phyloP scores from a whole-genome alignment of 164 flowering plant genomes.

The Amborella trichopoda region DNA sequence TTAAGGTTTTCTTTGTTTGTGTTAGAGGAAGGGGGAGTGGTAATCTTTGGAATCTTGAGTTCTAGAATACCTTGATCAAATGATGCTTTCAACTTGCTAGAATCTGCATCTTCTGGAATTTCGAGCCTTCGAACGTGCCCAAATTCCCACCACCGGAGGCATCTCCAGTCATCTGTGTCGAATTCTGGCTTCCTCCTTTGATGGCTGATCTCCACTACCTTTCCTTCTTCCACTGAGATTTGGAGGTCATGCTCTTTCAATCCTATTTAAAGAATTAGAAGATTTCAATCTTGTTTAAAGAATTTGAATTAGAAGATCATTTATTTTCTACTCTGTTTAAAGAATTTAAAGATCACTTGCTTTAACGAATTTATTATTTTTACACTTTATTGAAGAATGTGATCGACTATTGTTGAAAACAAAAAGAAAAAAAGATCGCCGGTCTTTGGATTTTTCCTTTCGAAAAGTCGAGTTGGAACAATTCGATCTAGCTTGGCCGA shows the following conservation, averaged over 20 bases:
- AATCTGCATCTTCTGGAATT: slow-evolving; percentile 63
- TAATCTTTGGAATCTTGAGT: slow-evolving; percentile 45
- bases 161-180: slow-evolving; percentile 54
- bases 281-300: background rate
- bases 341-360: no score
- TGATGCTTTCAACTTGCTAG: slow-evolving; percentile 41
- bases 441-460: no score
- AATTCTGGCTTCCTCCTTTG: slow-evolving; percentile 43
- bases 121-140: slow-evolving; percentile 80
- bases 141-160: slow-evolving; percentile 71
- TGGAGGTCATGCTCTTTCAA: slow-evolving; percentile 20
- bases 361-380: no score
- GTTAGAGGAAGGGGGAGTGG: no score
- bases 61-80: slow-evolving; percentile 40
- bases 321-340: no score
- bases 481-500: no score
- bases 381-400: no score
- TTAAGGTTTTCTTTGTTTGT: no score
- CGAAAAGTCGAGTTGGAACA: no score
- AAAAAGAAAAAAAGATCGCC: no score
- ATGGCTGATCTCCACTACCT: slow-evolving; percentile 67
- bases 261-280: slow-evolving; percentile 31
- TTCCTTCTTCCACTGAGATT: slow-evolving; percentile 46
- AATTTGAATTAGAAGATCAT: background rate
- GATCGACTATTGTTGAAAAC: no score